Evolutionary conservation across 805 yeast species (phyloP), one percentile per base, ranked within the genome.

Genomic region (Torulaspora gathmanii): DNA sequence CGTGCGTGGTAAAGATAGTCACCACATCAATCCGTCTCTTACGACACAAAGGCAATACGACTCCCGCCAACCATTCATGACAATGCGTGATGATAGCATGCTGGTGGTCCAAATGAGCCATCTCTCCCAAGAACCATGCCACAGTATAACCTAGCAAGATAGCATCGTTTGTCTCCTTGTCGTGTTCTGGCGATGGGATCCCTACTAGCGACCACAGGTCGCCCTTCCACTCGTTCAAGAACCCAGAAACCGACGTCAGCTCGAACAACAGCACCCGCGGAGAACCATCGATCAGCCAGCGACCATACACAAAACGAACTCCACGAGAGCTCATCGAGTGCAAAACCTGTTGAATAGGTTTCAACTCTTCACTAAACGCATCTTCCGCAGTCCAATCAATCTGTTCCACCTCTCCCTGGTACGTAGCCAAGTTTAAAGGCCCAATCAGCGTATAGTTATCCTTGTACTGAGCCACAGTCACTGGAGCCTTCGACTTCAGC

Each of bases 1-100:
- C 99, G 67, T 91, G 99, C 17, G 99, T 91, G 31, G 99, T 91
- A 74, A 91, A 91, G 52, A 91, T 84, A 20, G 99, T 90, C 47
- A 96, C 88, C 49, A 88, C 89, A 60, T 91, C 99, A 47, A 91
- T 83, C 58, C 88, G 78, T 60, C 98, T 80, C 67, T 87, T 87
- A 59, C 96, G 75, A 65, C 96, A 89, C 46, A 91, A 72, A 0
- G 99, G 97, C 49, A 93, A 71, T 0, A 95, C 96, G 37, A 93
- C 89, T 56, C 98, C 97, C 1, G 99, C 97, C 47, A 91, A 76
- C 99, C 99, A 91, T 70, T 91, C 99, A 70, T 91, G 99, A 65
- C 86, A 90, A 63, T 91, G 99, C 45, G 93, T 82, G 50, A 91
- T 82, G 41, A 93, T 89, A 0, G 98, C 97, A 56, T 91, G 80